A percentile compares a stretch with the other conserved stretches of the same genome.
These are phyloP conservation scores for Metschnikowia cerradonensis DNA, from an alignment of 805 yeast species.

Conservation along the genomic window DNA sequence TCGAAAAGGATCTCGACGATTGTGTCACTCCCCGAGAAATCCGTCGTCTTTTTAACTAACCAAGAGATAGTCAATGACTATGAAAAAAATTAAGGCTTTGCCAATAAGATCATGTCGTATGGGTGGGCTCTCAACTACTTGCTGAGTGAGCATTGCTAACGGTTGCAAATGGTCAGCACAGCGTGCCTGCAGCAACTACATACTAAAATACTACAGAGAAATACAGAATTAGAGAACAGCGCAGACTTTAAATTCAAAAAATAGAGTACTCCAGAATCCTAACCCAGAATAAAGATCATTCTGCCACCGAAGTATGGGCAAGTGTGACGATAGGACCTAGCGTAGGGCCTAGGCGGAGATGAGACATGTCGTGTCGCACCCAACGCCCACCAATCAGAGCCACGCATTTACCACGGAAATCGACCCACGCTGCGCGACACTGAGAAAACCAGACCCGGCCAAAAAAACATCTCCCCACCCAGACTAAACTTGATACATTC, in stretches of 20 bases:
- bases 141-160: neutral
- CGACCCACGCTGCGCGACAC: conserved; percentile 10
- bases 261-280: too few relatives aligned
- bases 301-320: too few relatives aligned
- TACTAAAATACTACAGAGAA: neutral
- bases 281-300: too few relatives aligned
- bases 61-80: too few relatives aligned
- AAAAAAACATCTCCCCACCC: neutral
- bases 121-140: too few relatives aligned
- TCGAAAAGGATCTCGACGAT: conserved; percentile 51
- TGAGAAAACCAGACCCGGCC: neutral
- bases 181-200: neutral
- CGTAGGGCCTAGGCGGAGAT: too few relatives aligned
- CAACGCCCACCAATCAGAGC: conserved; percentile 11
- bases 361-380: conserved; percentile 1
- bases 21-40: conserved; percentile 54
- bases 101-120: neutral
- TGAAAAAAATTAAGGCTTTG: too few relatives aligned
- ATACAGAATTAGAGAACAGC: neutral
- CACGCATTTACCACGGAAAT: conserved; percentile 7
- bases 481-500: neutral
- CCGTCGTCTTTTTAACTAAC: conserved; percentile 42
- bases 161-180: neutral
- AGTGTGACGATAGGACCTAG: too few relatives aligned
- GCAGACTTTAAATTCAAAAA: too few relatives aligned